Evolutionary conservation across 2,329 filamentous ascomycete genomes (phyloP).

Genomic region (Immersiporthe knoxdaviesiana): DNA sequence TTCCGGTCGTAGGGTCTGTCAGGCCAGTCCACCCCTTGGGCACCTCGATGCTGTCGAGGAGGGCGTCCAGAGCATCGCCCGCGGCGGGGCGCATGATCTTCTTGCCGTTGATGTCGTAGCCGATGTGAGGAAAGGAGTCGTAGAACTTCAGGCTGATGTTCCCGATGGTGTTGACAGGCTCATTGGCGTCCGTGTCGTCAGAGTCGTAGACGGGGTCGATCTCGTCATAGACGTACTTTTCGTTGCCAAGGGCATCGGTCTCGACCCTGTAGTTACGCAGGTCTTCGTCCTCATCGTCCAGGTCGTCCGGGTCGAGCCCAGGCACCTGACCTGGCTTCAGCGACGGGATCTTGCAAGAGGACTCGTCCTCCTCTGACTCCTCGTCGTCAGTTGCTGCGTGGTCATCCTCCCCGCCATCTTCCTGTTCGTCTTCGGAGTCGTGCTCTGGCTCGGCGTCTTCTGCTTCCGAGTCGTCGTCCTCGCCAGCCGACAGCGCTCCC

Average conservation of each 20-base stretch:
- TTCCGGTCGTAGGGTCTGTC: slow-evolving; percentile 91
- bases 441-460: slow-evolving; percentile 46
- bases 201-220: slow-evolving; percentile 95
- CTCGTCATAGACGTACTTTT: slow-evolving; percentile 89
- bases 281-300: slow-evolving; percentile 44
- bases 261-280: slow-evolving; percentile 59
- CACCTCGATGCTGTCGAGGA: slow-evolving; percentile 94
- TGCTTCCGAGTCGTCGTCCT: slow-evolving; percentile 51
- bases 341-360: slow-evolving; percentile 22
- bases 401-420: slow-evolving; percentile 43
- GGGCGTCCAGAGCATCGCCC: slow-evolving; percentile 87
- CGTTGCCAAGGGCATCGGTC: slow-evolving; percentile 86
- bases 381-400: slow-evolving; percentile 29
- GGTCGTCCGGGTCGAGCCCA: slow-evolving; percentile 37
- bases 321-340: slow-evolving; percentile 28
- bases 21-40: slow-evolving; percentile 97
- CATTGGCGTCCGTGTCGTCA: slow-evolving; percentile 85
- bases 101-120: slow-evolving; percentile 98
- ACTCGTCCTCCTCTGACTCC: slow-evolving; percentile 7
- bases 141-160: slow-evolving; percentile 94
- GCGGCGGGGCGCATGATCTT: slow-evolving; percentile 95
- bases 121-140: slow-evolving; percentile 96
- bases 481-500: slow-evolving; percentile 59
- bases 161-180: slow-evolving; percentile 86
- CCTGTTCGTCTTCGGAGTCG: slow-evolving; percentile 51